Percentiles rank a stretch among this genome's conserved stretches.
phyloP scores from a whole-genome alignment of 768 basidiomycete species.

The Tulasnella sp. region DNA sequence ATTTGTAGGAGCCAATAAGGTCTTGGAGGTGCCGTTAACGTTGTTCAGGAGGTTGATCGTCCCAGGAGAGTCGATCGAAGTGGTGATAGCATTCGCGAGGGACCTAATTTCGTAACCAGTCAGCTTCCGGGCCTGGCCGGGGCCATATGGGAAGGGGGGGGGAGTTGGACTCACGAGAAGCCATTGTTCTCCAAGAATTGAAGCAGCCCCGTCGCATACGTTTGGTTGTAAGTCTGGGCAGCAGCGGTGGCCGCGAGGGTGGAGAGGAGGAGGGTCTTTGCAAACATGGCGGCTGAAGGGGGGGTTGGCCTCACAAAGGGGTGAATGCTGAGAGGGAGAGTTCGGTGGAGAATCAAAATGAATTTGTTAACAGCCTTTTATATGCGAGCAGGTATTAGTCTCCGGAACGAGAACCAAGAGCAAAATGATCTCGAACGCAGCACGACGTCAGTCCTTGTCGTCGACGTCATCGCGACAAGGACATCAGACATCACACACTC shows the following conservation, averaged over 20 bases:
- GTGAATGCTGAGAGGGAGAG: not conserved
- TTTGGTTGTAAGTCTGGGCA: conserved; percentile 16
- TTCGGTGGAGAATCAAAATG: not conserved
- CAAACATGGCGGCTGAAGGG: not conserved
- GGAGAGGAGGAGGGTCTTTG: conserved; percentile 9
- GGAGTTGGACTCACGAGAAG: not conserved
- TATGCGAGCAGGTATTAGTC: not conserved
- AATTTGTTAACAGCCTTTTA: not conserved
- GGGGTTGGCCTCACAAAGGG: not conserved
- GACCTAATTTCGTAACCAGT: not conserved
- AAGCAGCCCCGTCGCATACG: not conserved
- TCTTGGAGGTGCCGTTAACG: conserved; percentile 14
- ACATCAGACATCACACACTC: not conserved
- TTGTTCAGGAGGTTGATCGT: conserved; percentile 12
- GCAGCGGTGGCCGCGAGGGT: conserved; percentile 18
- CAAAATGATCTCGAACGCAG: not conserved
- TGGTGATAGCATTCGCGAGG: not conserved
- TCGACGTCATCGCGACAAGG: conserved; percentile 1
- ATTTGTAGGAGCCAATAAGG: conserved; percentile 21
- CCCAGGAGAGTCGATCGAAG: not conserved
- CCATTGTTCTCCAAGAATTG: not conserved
- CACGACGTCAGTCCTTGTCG: conserved; percentile 8
- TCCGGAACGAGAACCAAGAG: not conserved
- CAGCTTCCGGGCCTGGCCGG: not conserved
- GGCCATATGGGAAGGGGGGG: too few species aligned